Evolutionary conservation across 306 rosid species (phyloP).

Genomic region (Glycine tomentella): DNA sequence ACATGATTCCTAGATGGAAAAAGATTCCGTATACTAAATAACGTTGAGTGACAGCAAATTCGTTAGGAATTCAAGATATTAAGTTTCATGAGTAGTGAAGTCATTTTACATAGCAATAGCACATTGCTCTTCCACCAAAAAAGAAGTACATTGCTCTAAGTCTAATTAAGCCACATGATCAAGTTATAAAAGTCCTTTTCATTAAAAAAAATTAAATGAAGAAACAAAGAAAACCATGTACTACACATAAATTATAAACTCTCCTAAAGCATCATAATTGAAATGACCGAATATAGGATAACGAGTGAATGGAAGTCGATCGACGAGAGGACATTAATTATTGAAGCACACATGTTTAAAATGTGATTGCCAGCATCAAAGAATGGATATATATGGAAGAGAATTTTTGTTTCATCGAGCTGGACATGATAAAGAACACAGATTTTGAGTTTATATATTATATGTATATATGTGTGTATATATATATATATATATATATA

Average conservation of each 20-base stretch:
- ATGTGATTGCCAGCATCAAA: background rate
- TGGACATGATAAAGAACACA: background rate
- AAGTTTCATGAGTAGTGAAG: background rate
- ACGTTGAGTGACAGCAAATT: background rate
- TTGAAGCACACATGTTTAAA: constrained; percentile 29
- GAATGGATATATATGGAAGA: background rate
- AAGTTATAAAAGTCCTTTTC: too few species aligned
- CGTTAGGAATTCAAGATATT: background rate
- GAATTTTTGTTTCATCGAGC: background rate
- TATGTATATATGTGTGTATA: too few species aligned
- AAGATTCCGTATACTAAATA: too few species aligned
- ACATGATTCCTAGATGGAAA: too few species aligned
- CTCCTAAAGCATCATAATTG: background rate
- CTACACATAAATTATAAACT: background rate
- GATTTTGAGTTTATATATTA: background rate
- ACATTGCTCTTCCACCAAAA: too few species aligned
- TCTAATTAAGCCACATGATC: too few species aligned
- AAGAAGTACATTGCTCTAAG: too few species aligned
- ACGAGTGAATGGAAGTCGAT: background rate
- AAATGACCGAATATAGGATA: background rate
- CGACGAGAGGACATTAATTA: background rate
- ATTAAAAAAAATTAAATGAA: background rate
- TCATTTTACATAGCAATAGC: too few species aligned
- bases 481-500: too few species aligned
- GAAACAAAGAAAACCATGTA: background rate